Percentiles rank a stretch among this genome's conserved stretches.
Evolutionary conservation across 192 early-diverging fungal genomes (phyloP).

Genomic region (Backusella macrospora): DNA sequence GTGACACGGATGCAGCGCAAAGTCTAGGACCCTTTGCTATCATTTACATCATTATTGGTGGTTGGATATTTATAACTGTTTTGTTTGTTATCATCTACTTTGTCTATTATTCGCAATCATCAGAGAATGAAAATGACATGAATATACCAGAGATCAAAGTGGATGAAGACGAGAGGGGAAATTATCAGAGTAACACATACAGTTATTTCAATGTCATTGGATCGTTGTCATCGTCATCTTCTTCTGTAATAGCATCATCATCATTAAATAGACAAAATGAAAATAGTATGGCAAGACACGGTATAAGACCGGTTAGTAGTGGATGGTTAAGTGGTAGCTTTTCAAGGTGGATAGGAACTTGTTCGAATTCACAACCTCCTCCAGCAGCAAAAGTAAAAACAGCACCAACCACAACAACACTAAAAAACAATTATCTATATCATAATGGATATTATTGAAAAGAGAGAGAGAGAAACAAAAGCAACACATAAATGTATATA

Average conservation of each 20-base stretch:
- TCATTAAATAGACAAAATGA: too few relatives aligned
- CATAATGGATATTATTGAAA: neutral
- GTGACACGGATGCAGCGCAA: slow-evolving; percentile 48
- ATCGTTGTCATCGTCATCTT: neutral
- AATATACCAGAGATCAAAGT: slow-evolving; percentile 5
- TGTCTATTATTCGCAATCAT: slow-evolving; percentile 34
- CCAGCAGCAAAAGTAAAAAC: neutral
- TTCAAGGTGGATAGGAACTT: neutral
- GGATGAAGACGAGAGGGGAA: neutral
- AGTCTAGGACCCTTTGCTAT: slow-evolving; percentile 46
- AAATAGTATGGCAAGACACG: neutral
- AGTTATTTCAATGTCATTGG: neutral
- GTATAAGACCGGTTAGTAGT: neutral
- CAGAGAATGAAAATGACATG: neutral
- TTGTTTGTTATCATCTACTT: slow-evolving; percentile 52
- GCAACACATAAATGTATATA: neutral
- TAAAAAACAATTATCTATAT: neutral
- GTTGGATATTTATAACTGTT: slow-evolving; percentile 58
- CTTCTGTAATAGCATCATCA: too few relatives aligned
- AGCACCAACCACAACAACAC: neutral
- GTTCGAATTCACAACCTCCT: neutral
- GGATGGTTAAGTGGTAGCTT: slow-evolving; percentile 8
- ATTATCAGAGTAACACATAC: too few relatives aligned
- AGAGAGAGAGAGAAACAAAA: neutral
- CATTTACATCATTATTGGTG: slow-evolving; percentile 54